phyloP scores from a whole-genome alignment of 495 filamentous ascomycete species.

The Patellaria atrata region DNA sequence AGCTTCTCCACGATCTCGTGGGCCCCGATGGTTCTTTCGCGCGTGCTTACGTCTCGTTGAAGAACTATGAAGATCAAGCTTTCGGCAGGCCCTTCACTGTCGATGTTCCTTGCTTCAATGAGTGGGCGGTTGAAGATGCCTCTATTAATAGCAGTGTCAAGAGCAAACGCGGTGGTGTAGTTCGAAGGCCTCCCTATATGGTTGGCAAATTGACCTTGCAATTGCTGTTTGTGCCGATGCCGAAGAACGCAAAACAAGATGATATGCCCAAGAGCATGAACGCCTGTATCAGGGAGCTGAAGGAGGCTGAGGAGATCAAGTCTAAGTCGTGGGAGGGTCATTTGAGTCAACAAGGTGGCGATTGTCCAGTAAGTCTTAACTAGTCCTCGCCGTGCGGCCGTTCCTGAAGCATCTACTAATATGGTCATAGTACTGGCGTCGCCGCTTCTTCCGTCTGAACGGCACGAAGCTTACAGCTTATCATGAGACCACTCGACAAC shows the following conservation, averaged over 20 bases:
- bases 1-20: conserved; percentile 70
- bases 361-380: conserved; percentile 71
- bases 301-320: conserved; percentile 63
- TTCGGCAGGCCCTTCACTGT: conserved; percentile 77
- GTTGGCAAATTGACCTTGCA: conserved; percentile 89
- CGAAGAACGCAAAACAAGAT: conserved; percentile 74
- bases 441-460: conserved; percentile 88
- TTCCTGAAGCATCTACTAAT: conserved; percentile 21
- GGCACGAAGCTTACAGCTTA: conserved; percentile 88
- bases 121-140: conserved; percentile 91
- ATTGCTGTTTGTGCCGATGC: conserved; percentile 84
- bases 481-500: conserved; percentile 88
- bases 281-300: conserved; percentile 79
- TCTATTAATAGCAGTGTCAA: conserved; percentile 58
- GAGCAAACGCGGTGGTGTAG: conserved; percentile 58
- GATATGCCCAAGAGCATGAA: conserved; percentile 99
- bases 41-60: conserved; percentile 80
- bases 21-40: conserved; percentile 87
- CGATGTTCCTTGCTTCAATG: conserved; percentile 88
- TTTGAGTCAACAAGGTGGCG: conserved; percentile 89
- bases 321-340: conserved; percentile 69
- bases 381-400: background rate
- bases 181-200: conserved; percentile 75
- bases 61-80: conserved; percentile 73
- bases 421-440: conserved; percentile 71